phyloP scores from a whole-genome alignment of 176 grass and related monocot species.

The Phoenix roebelenii region DNA sequence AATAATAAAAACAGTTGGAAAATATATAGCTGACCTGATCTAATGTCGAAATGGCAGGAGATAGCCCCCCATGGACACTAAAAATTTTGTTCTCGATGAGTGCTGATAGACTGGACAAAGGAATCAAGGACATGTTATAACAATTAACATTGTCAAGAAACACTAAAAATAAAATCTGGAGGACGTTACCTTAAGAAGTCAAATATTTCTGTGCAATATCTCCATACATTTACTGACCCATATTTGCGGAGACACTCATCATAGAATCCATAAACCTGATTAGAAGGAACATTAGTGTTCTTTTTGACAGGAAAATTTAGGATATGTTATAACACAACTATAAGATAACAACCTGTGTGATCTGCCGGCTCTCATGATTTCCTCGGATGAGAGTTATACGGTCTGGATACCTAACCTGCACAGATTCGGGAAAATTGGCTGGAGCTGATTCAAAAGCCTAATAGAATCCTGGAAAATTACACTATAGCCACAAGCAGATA shows the following conservation, averaged over 20 bases:
- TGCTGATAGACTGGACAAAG: conserved; percentile 75
- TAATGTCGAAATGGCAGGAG: conserved; percentile 76
- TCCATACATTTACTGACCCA: conserved; percentile 98
- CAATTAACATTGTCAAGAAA: conserved; percentile 16
- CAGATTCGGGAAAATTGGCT: background rate
- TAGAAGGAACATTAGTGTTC: background rate
- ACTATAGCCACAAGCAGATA: too few species aligned
- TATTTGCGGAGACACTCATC: conserved; percentile 98
- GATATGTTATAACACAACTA: background rate
- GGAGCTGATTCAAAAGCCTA: background rate
- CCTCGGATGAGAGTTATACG: conserved; percentile 97
- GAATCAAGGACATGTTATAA: conserved; percentile 10
- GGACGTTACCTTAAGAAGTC: conserved; percentile 79
- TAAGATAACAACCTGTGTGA: conserved; percentile 64
- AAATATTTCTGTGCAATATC: conserved; percentile 99
- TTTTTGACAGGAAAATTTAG: too few species aligned
- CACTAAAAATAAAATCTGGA: conserved; percentile 7
- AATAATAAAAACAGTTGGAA: background rate
- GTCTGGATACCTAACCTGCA: conserved; percentile 95
- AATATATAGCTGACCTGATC: conserved; percentile 64
- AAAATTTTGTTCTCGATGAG: conserved; percentile 99
- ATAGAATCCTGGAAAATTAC: too few species aligned
- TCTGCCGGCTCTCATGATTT: conserved; percentile 98
- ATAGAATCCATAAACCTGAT: conserved; percentile 97
- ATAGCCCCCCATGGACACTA: conserved; percentile 93